phyloP scores from a whole-genome alignment of 306 rosid species.

The Sindora glabra region DNA sequence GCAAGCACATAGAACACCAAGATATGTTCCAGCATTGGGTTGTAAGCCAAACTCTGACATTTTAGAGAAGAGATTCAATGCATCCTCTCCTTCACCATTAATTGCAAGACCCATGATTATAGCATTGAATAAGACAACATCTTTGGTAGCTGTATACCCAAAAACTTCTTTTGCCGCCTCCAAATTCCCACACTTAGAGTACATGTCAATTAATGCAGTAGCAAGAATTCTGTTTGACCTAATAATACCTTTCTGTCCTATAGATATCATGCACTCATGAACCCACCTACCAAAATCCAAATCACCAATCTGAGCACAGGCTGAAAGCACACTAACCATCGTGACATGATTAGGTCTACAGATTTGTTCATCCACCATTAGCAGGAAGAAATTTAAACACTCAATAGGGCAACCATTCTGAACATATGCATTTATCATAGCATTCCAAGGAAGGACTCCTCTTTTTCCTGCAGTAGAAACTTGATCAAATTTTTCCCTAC shows the following conservation, averaged over 20 bases:
- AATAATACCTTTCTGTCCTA: constrained; percentile 31
- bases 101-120: constrained; percentile 69
- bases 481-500: constrained; percentile 33
- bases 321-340: constrained; percentile 58
- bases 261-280: constrained; percentile 31
- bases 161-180: constrained; percentile 53
- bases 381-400: constrained; percentile 36
- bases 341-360: constrained; percentile 49
- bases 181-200: constrained; percentile 54
- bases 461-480: constrained; percentile 31
- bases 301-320: constrained; percentile 62
- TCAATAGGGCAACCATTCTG: constrained; percentile 49
- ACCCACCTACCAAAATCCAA: constrained; percentile 51
- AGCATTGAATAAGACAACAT: constrained; percentile 50
- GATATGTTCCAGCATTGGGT: constrained; percentile 46
- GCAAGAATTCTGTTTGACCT: constrained; percentile 55
- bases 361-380: constrained; percentile 30
- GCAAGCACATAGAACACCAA: constrained; percentile 53
- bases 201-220: constrained; percentile 58
- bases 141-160: constrained; percentile 35
- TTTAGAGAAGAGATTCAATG: constrained; percentile 38
- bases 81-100: constrained; percentile 48
- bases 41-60: constrained; percentile 35
- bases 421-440: constrained; percentile 48
- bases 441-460: constrained; percentile 52